Percentiles rank a stretch among this genome's conserved stretches.
phyloP scores from a whole-genome alignment of 768 basidiomycete genomes.

The Mycena venus region DNA sequence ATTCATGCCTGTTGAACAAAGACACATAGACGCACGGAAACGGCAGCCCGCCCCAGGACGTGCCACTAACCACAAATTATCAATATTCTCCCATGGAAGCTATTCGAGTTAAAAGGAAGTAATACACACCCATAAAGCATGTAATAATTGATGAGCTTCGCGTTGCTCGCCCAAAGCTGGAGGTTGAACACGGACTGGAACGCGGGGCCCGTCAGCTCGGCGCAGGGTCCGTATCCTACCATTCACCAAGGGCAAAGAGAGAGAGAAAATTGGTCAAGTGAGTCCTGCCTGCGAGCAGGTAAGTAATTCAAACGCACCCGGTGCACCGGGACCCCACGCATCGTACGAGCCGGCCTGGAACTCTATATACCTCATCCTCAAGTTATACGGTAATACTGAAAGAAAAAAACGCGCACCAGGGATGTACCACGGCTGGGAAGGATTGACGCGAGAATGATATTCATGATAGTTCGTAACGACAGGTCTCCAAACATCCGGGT shows the following conservation, averaged over 20 bases:
- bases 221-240: constrained; percentile 74
- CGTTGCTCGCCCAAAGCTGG: constrained; percentile 84
- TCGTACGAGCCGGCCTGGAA: constrained; percentile 86
- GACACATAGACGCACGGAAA: constrained; percentile 66
- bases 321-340: constrained; percentile 84
- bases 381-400: too few species aligned
- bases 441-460: constrained; percentile 70
- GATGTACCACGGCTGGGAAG: constrained; percentile 77
- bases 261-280: neutral
- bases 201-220: constrained; percentile 75
- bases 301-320: constrained; percentile 55
- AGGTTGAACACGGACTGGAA: constrained; percentile 87
- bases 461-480: constrained; percentile 73
- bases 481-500: constrained; percentile 74
- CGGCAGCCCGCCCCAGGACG: constrained; percentile 87
- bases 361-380: constrained; percentile 41
- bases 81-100: neutral
- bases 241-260: neutral
- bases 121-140: constrained; percentile 82
- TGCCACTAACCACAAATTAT: constrained; percentile 65
- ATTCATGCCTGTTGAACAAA: neutral
- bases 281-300: neutral
- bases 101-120: neutral
- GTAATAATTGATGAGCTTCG: constrained; percentile 86
- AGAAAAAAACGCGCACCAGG: constrained; percentile 61